phyloP scores from a whole-genome alignment of 2,329 filamentous ascomycete genomes.

The Pleurostoma richardsiae region DNA sequence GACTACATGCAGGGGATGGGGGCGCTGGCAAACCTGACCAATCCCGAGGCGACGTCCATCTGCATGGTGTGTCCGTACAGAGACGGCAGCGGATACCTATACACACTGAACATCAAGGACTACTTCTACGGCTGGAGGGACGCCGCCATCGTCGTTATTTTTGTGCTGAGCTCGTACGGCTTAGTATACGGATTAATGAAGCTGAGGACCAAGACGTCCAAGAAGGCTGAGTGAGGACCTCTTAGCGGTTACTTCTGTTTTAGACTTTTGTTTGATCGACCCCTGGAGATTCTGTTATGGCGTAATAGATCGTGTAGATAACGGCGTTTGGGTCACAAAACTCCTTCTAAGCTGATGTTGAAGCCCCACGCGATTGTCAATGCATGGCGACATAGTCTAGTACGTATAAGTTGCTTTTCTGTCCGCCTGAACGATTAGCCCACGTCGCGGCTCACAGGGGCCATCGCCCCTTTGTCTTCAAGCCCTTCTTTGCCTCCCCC shows the following conservation, averaged over 20 bases:
- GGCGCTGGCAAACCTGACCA: constrained; percentile 44
- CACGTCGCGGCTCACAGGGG: not conserved
- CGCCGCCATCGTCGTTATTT: constrained; percentile 53
- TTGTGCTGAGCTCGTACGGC: constrained; percentile 35
- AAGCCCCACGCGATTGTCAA: no score
- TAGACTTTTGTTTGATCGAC: no score
- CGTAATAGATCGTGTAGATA: no score
- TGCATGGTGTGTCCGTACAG: constrained; percentile 60
- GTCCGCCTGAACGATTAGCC: no score
- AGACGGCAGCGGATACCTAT: constrained; percentile 54
- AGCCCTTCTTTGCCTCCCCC: constrained; percentile 7
- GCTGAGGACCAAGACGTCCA: constrained; percentile 39
- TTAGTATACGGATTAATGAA: constrained; percentile 43
- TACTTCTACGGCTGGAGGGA: constrained; percentile 65
- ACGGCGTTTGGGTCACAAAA: no score
- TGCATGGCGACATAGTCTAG: no score
- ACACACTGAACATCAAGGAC: constrained; percentile 52
- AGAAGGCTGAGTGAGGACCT: constrained; percentile 17
- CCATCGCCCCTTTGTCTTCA: constrained; percentile 11
- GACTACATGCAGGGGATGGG: constrained; percentile 45
- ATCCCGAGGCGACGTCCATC: constrained; percentile 48
- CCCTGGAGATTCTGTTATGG: no score
- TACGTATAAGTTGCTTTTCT: no score
- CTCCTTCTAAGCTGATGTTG: no score
- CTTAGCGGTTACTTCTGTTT: no score